Evolutionary conservation across 2,329 filamentous ascomycete species (phyloP).

Genomic region (Fusarium torreyae): DNA sequence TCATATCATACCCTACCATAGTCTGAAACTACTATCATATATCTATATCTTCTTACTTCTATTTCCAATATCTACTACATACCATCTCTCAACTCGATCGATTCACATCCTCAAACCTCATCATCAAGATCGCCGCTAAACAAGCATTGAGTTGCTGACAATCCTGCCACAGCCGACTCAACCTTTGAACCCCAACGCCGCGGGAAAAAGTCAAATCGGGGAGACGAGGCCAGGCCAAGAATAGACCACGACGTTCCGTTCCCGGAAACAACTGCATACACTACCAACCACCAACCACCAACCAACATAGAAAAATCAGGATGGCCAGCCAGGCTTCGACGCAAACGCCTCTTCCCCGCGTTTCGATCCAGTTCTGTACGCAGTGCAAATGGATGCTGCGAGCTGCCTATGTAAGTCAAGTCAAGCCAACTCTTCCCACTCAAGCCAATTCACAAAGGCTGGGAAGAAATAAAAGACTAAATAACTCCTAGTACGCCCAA

Average conservation of each 20-base stretch:
- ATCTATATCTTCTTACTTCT: not conserved
- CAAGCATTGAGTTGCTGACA: constrained; percentile 13
- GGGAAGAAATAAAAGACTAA: not conserved
- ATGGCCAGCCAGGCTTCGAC: constrained; percentile 35
- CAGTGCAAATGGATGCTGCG: constrained; percentile 94
- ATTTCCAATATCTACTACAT: not conserved
- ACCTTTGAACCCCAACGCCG: constrained; percentile 19
- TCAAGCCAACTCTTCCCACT: not conserved
- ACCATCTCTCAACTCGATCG: not conserved
- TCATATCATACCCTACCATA: not conserved
- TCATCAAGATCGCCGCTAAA: not conserved
- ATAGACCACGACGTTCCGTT: constrained; percentile 35
- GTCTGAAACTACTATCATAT: not conserved
- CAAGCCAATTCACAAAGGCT: too few relatives aligned
- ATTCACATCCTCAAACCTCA: not conserved
- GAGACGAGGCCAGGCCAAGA: constrained; percentile 6
- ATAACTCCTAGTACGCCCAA: constrained; percentile 80
- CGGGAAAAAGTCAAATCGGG: constrained; percentile 23
- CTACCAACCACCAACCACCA: constrained; percentile 1
- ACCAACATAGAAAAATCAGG: not conserved
- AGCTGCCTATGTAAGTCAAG: constrained; percentile 80
- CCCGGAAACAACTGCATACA: constrained; percentile 22
- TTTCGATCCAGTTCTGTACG: constrained; percentile 93
- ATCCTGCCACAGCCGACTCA: constrained; percentile 1
- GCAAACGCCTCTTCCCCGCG: constrained; percentile 67